Evolutionary conservation across 1,139 yeast species (phyloP), one percentile per base, ranked within the genome.

Genomic region (Spathaspora sp.): DNA sequence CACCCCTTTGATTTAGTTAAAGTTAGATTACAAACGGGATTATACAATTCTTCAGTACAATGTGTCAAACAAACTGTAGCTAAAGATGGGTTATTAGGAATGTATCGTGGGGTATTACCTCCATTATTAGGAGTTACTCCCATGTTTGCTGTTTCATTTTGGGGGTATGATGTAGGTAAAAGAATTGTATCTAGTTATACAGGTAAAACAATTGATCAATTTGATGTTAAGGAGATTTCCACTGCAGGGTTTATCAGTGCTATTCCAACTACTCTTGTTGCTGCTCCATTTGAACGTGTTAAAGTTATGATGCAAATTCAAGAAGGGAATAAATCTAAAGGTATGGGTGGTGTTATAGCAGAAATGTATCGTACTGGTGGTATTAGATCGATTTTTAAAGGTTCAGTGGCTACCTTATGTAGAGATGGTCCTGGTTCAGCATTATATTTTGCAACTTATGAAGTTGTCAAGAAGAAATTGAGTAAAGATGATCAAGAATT

Each of bases 391-490:
- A 78, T 93, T 41, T 91, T 89, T 71, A 88, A 89, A 65, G 99
- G 99, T 16, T 86, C 97, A 0, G 78, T 77, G 20, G 97, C 97
- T 5, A 93, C 99, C 1, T 72, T 93, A 54, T 95, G 96, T 13
- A 84, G 99, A 67, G 99, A 93, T 62, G 98, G 98, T 9, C 99
- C 99, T 1, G 99, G 99, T 3, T 86, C 96, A n/a, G 98, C 98
- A 0, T 76, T 90, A 29, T 93, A 93, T 70, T 93, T 93, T 65
- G 98, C 97, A 3, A 89, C 97, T 2, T 93, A 93, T 65, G 99
- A 93, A 65, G 76, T 80, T 56, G 70, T 89, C 53, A 93, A 93
- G 70, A 75, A 78, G 48, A 65, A 61, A 48, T 75, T 86, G 60
- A 79, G 91, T 39, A 62, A 64, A 43, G 76, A 77, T 6, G 87